Evolutionary conservation across 2,329 filamentous ascomycete genomes (phyloP).

Genomic region (Metarhizium rileyi): DNA sequence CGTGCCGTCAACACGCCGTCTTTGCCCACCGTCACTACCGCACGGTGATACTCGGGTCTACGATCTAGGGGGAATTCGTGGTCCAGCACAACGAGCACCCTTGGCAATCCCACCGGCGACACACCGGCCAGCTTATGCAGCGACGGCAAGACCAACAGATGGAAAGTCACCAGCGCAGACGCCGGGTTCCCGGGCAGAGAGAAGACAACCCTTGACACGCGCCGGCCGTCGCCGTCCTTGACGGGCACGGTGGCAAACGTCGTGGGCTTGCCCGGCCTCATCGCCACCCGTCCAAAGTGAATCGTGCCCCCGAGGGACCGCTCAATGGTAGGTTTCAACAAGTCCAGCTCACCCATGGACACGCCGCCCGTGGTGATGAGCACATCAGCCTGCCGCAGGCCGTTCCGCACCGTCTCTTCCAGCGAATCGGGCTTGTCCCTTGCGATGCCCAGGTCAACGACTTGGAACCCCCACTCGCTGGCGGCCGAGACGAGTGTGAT

Average conservation of each 20-base stretch:
- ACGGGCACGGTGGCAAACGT: constrained; percentile 85
- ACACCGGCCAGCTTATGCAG: constrained; percentile 70
- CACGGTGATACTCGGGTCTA: constrained; percentile 89
- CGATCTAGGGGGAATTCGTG: constrained; percentile 67
- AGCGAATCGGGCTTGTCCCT: constrained; percentile 63
- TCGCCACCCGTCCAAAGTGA: constrained; percentile 89
- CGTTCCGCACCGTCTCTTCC: constrained; percentile 66
- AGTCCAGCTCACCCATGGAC: constrained; percentile 94
- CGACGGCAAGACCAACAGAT: constrained; percentile 85
- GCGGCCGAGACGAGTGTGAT: constrained; percentile 77
- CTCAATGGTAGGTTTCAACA: constrained; percentile 94
- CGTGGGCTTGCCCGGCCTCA: constrained; percentile 98
- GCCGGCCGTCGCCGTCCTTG: constrained; percentile 47
- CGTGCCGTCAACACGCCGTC: constrained; percentile 63
- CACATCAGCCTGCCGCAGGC: constrained; percentile 65
- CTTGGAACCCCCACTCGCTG: constrained; percentile 63
- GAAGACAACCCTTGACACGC: constrained; percentile 66
- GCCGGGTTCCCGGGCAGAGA: constrained; percentile 90
- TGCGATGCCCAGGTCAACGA: constrained; percentile 78
- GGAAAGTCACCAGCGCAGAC: constrained; percentile 83
- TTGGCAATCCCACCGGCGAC: constrained; percentile 57
- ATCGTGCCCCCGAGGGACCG: constrained; percentile 82
- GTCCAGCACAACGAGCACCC: constrained; percentile 58
- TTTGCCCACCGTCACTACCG: constrained; percentile 52
- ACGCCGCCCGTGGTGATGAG: constrained; percentile 91